These are phyloP conservation scores for Tolypocladium inflatum DNA, from an alignment of 2,329 filamentous ascomycete species.

Conservation along the genomic window DNA sequence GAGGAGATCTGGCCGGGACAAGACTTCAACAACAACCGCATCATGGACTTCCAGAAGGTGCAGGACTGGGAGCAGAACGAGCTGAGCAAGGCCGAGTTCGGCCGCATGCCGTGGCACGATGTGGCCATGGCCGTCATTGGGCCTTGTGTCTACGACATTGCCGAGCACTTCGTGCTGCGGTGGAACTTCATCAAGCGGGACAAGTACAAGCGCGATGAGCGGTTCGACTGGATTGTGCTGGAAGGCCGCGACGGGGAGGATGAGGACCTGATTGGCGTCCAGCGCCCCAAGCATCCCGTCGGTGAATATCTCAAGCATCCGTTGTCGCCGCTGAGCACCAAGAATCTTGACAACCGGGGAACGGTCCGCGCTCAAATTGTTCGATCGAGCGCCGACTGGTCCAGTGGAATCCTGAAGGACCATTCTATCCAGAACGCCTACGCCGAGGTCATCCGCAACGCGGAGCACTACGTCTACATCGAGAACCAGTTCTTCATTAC, in stretches of 20 bases:
- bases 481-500: constrained; percentile 99
- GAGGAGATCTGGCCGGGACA: constrained; percentile 91
- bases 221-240: constrained; percentile 78
- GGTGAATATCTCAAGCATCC: constrained; percentile 83
- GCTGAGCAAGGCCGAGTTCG: constrained; percentile 80
- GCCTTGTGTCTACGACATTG: constrained; percentile 85
- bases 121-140: constrained; percentile 88
- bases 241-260: constrained; percentile 67
- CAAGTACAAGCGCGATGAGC: constrained; percentile 85
- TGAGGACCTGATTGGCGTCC: constrained; percentile 80
- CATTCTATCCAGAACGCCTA: constrained; percentile 86
- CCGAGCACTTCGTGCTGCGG: constrained; percentile 85
- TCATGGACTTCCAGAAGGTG: constrained; percentile 92
- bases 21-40: constrained; percentile 95
- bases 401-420: constrained; percentile 76
- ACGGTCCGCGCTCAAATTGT: constrained; percentile 76
- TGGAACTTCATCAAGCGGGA: constrained; percentile 98
- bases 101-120: constrained; percentile 98
- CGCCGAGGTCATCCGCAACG: constrained; percentile 72
- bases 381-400: constrained; percentile 90
- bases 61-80: constrained; percentile 90
- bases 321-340: constrained; percentile 56
- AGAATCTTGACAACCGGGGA: constrained; percentile 55
- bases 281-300: constrained; percentile 79
- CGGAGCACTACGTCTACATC: constrained; percentile 91